Percentiles rank a stretch among this genome's conserved stretches.
Evolutionary conservation across 2,329 filamentous ascomycete genomes (phyloP).

Genomic region (Colletotrichum camelliae): DNA sequence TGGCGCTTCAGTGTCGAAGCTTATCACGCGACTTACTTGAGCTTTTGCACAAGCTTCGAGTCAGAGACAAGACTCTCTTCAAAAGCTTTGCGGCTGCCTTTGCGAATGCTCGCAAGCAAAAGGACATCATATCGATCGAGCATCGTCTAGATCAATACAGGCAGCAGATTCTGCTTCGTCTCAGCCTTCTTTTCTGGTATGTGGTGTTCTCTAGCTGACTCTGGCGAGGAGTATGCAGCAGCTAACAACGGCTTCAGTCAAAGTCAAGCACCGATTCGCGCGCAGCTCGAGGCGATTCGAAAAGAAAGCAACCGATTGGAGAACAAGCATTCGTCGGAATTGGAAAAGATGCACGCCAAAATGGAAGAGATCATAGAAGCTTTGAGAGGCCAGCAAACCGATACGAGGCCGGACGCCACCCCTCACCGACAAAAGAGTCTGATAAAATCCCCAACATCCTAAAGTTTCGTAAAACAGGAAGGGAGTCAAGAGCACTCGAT

Average conservation of each 20-base stretch:
- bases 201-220: neutral
- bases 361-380: neutral
- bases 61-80: neutral
- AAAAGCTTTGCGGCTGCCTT: neutral
- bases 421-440: rapidly evolving
- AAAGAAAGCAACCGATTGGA: neutral
- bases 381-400: neutral
- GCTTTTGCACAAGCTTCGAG: neutral
- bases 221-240: neutral
- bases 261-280: neutral
- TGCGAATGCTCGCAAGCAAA: neutral
- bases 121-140: neutral
- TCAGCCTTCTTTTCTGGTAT: neutral
- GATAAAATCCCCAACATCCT: rapidly evolving
- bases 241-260: neutral
- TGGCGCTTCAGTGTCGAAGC: neutral
- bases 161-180: neutral
- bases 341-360: neutral
- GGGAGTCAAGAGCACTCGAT: neutral
- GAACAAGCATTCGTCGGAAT: neutral
- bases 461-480: rapidly evolving
- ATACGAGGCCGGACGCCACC: neutral
- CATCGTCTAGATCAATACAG: neutral
- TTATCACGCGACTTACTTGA: neutral
- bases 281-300: neutral